These are phyloP conservation scores for Coemansia reversa DNA, from an alignment of 192 early-diverging fungal species.

Conservation along the genomic window DNA sequence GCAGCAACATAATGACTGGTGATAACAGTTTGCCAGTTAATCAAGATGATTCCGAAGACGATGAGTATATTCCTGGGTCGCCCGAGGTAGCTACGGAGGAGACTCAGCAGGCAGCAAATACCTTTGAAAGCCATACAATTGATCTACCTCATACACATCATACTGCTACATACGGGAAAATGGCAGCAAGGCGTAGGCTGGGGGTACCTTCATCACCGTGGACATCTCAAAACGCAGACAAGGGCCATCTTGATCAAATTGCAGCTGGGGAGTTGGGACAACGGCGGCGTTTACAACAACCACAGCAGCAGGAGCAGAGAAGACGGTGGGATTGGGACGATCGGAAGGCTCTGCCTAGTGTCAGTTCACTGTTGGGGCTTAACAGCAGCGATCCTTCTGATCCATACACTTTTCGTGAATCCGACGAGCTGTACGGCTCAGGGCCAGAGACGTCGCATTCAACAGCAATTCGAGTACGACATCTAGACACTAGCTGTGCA, in stretches of 20 bases:
- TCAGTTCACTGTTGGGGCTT: constrained; percentile 6
- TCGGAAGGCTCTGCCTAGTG: constrained; percentile 8
- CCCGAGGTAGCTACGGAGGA: constrained; percentile 16
- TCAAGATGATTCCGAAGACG: constrained; percentile 45
- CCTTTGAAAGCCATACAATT: not conserved
- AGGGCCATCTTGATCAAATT: not conserved
- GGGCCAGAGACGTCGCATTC: not conserved
- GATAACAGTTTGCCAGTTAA: constrained; percentile 3
- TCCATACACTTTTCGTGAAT: constrained; percentile 6
- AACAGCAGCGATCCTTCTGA: not conserved
- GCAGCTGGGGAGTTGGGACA: not conserved
- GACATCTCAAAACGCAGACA: constrained; percentile 2
- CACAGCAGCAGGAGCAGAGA: not conserved
- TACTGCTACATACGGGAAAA: constrained; percentile 29
- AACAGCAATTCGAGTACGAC: not conserved
- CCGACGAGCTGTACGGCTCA: not conserved
- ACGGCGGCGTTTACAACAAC: too few species aligned
- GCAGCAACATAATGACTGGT: not conserved
- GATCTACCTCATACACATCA: constrained; percentile 8
- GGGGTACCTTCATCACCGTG: not conserved
- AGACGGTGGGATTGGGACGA: constrained; percentile 4
- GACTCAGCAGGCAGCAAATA: constrained; percentile 8
- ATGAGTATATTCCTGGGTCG: constrained; percentile 42
- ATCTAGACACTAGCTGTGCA: not conserved
- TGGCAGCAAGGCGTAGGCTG: constrained; percentile 22